These are phyloP conservation scores for Haberlea rhodopensis DNA, from an alignment of 257 asterid genomes.

Conservation along the genomic window DNA sequence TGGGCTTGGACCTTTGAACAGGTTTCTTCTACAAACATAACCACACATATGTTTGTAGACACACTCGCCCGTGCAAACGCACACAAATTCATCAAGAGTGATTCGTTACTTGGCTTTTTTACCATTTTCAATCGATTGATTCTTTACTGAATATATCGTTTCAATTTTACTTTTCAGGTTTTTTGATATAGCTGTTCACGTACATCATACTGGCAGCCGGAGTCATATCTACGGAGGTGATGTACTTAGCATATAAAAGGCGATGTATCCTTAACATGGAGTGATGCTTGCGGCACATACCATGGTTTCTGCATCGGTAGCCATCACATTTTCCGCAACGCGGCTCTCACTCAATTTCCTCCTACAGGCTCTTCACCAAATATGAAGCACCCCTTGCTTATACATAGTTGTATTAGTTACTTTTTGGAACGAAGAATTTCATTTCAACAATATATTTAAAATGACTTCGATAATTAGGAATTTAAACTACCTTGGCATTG, in stretches of 20 bases:
- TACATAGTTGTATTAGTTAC: slow-evolving; percentile 5
- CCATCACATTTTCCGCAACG: slow-evolving; percentile 56
- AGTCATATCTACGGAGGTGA: slow-evolving; percentile 66
- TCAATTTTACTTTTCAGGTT: not conserved
- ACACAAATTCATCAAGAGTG: too few species aligned
- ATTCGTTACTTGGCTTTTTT: too few species aligned
- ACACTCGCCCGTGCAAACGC: too few species aligned
- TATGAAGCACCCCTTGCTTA: slow-evolving; percentile 65
- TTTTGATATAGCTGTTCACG: slow-evolving; percentile 52
- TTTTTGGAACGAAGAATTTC: too few species aligned
- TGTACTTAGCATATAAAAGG: slow-evolving; percentile 82
- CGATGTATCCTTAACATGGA: slow-evolving; percentile 59
- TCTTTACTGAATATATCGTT: too few species aligned
- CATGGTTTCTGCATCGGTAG: slow-evolving; percentile 66
- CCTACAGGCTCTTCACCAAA: slow-evolving; percentile 81
- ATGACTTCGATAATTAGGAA: too few species aligned
- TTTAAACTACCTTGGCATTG: too few species aligned
- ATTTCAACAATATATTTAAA: too few species aligned
- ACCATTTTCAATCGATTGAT: too few species aligned
- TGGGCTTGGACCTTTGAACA: too few species aligned
- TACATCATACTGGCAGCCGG: slow-evolving; percentile 74
- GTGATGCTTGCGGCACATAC: slow-evolving; percentile 63
- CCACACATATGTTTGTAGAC: too few species aligned
- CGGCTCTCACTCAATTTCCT: slow-evolving; percentile 66
- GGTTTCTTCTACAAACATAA: too few species aligned